Percentiles rank a stretch among this genome's conserved stretches.
Evolutionary conservation across 768 basidiomycete genomes (phyloP).

Genomic region (Mrakia gelida): DNA sequence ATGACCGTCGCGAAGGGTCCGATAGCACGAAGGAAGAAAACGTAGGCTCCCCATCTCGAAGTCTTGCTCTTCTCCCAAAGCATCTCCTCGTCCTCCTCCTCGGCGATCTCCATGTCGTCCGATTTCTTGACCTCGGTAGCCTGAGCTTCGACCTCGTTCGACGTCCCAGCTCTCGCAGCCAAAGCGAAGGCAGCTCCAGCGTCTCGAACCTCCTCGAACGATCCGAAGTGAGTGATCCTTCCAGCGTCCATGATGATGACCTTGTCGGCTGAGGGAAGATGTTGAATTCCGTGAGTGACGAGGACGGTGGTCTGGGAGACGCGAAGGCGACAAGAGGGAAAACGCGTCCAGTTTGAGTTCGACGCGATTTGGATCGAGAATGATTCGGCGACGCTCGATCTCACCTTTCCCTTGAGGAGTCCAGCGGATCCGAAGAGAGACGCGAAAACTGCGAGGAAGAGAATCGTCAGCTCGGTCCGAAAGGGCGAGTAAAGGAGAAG

Average conservation of each 20-base stretch:
- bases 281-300: conserved; percentile 37
- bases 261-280: conserved; percentile 30
- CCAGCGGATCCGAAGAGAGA: conserved; percentile 34
- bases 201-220: conserved; percentile 27
- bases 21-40: background rate
- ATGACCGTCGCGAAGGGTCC: background rate
- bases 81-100: conserved; percentile 23
- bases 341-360: too few species aligned
- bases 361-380: background rate
- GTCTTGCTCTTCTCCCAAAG: background rate
- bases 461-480: background rate
- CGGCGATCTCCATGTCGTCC: background rate
- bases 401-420: conserved; percentile 25
- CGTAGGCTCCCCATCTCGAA: conserved; percentile 4
- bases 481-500: background rate
- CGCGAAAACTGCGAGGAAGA: conserved; percentile 25
- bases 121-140: background rate
- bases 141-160: background rate
- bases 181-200: conserved; percentile 16
- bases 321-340: background rate
- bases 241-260: conserved; percentile 34
- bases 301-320: conserved; percentile 27
- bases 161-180: background rate
- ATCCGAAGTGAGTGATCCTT: conserved; percentile 30
- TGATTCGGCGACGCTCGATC: background rate